Percentiles rank a stretch among this genome's conserved stretches.
Conservation (phyloP, 108 stramenopile species). For the Conticribra weissflogii region DNA sequence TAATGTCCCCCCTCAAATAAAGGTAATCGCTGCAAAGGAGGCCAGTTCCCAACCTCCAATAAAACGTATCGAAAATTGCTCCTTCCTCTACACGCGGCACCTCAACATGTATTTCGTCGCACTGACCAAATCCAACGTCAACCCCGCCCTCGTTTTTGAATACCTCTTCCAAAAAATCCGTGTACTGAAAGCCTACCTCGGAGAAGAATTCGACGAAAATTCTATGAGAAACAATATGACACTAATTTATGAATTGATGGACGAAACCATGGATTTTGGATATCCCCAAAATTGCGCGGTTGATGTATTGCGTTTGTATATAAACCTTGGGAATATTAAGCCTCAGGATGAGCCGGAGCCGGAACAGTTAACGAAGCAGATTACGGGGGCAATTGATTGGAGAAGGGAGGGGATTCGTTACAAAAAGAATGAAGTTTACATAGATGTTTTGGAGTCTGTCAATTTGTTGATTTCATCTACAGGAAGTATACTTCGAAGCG, state of each 20-base stretch:
- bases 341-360: conserved; percentile 84
- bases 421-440: conserved; percentile 99
- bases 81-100: conserved; percentile 97
- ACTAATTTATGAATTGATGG: conserved; percentile 98
- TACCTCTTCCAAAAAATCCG: conserved; percentile 94
- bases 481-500: conserved; percentile 90
- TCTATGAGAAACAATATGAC: conserved; percentile 98
- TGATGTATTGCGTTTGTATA: conserved; percentile 96
- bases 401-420: conserved; percentile 97
- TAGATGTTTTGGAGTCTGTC: conserved; percentile 97
- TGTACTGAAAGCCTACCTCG: conserved; percentile 97
- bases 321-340: conserved; percentile 92
- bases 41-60: conserved; percentile 95
- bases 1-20: conserved; percentile 10
- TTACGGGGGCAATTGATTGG: conserved; percentile 99
- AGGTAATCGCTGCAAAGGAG: conserved; percentile 96
- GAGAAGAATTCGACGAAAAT: conserved; percentile 96
- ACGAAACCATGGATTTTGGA: conserved; percentile 99
- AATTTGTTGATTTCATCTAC: conserved; percentile 93
- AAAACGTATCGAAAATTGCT: conserved; percentile 92
- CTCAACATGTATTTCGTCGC: conserved; percentile 98
- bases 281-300: conserved; percentile 99
- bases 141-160: conserved; percentile 97
- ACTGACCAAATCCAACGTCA: conserved; percentile 95
- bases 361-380: conserved; percentile 89